Evolutionary conservation across 495 filamentous ascomycete genomes (phyloP).

Genomic region (Cryomyces minteri): DNA sequence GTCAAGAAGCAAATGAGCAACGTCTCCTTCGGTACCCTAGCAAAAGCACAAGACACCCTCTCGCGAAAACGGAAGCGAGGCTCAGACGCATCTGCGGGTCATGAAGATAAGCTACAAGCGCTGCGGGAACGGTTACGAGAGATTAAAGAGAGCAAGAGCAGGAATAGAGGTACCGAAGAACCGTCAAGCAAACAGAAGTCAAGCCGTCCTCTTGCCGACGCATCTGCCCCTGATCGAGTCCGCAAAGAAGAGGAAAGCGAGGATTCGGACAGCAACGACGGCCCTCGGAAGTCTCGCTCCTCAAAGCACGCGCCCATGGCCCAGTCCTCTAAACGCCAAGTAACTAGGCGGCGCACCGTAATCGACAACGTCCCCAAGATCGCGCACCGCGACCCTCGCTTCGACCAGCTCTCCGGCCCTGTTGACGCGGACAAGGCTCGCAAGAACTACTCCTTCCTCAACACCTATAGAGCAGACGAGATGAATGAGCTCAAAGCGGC

Average conservation of each 20-base stretch:
- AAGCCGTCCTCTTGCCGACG: background rate
- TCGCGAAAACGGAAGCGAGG: slow-evolving; percentile 28
- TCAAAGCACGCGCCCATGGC: slow-evolving; percentile 80
- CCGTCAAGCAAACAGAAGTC: background rate
- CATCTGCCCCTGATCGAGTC: background rate
- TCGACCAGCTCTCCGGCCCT: slow-evolving; percentile 38
- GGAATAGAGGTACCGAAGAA: background rate
- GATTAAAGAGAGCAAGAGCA: slow-evolving; percentile 9
- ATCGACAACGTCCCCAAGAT: slow-evolving; percentile 30
- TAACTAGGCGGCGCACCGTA: slow-evolving; percentile 59
- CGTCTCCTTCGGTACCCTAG: slow-evolving; percentile 74
- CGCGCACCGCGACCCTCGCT: slow-evolving; percentile 64
- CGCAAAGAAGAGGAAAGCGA: background rate
- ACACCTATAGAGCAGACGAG: slow-evolving; percentile 66
- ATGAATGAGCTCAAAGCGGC: slow-evolving; percentile 49
- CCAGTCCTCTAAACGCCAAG: slow-evolving; percentile 60
- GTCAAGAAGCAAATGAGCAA: slow-evolving; percentile 20
- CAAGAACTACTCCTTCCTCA: slow-evolving; percentile 67
- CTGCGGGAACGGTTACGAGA: slow-evolving; percentile 14
- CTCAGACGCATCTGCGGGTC: slow-evolving; percentile 14
- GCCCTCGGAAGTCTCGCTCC: slow-evolving; percentile 24
- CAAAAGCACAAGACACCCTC: slow-evolving; percentile 38
- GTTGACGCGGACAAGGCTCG: slow-evolving; percentile 30
- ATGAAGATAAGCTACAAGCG: slow-evolving; percentile 16
- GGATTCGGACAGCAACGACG: slow-evolving; percentile 17